Evolutionary conservation across 768 basidiomycete species (phyloP), one percentile per base, ranked within the genome.

Genomic region (Serendipita indica): DNA sequence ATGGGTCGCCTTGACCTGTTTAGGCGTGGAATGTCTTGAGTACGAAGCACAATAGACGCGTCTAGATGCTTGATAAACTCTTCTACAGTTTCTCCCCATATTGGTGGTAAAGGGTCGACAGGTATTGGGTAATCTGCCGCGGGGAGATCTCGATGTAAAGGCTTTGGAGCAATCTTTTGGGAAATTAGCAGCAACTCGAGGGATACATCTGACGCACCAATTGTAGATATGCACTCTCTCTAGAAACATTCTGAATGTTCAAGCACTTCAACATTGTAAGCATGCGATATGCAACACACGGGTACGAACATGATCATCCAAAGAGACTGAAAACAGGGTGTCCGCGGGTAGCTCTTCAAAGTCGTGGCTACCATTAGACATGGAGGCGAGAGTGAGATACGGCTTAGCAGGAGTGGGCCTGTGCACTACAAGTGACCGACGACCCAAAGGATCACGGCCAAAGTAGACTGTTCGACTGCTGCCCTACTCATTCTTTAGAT

Each of bases 381-480:
- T 81, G 0, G 88, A 90, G 5, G 81, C 68, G 27, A 91, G 70
- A 32, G 86, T 65, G 39, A 89, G 72, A 61, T 75, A 76, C 0
- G 84, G 81, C 3, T 70, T 69, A 16, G 58, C 54, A 1, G 62
- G 35, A 13, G 75, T 76, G 28, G 84, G 84, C 60, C 69, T 72
- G 60, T 85, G 85, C 32, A 88, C 72, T 4, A 94, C 72, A 4
- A 94, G 74, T n/a, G 90, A 92, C 46, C 91, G 78, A 34, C 90
- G 78, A 4, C 90, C 90, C 2, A 92, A 77, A 2, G 89, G 88
- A 69, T 94, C 90, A 57, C 89, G 76, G 14, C 77, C 84, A 65
- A 84, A 90, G 69, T 79, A 86, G 6, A 94, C 64, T 32, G 68
- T 74, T 30, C 71, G 67, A 5, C 74, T 59, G 1, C 35, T 60